Evolutionary conservation across 805 yeast genomes (phyloP), one percentile per base, ranked within the genome.

Genomic region (Cyberlindnera xylosilytica): DNA sequence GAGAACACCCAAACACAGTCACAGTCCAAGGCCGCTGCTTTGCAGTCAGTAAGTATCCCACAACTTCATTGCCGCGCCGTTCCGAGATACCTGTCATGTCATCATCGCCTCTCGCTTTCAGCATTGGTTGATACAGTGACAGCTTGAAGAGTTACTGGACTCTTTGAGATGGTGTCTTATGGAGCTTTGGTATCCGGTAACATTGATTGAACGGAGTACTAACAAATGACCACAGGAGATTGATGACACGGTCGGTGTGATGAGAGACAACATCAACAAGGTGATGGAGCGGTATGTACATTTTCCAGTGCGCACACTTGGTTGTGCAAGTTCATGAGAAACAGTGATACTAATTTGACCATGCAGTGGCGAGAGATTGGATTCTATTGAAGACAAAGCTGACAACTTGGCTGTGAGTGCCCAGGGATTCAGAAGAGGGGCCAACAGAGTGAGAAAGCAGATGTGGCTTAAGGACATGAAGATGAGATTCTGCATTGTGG

Each of bases 391-490:
- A 60, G 93, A 87, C 62, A 87, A 89, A 62, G 93, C 98, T 9
- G 96, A 89, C 58, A 88, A 86, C 63, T 76, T 91, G 56, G 96
- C 96, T 34, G 87, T 83, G 36, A 79, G 87, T 36, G 98, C 99
- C 9, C 91, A 87, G 55, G 93, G 96, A 28, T 91, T 93, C 72
- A 87, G 95, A 63, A 79, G 96, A 63, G 95, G 97, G 31, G 98
- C 99, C 46, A 91, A 91, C 69, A 82, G 95, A 57, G 97, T 91
- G 36, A 86, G 99, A 69, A 91, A 90, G 66, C 95, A 90, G 62
- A 91, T 91, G 97, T 91, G 98, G 98, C 87, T 95, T 86, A 91
- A 93, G 67, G 96, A 91, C 64, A 76, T 93, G 79, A 93, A 93
- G 72, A 85, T 93, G 91, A 83, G 95, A 66, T 70, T 90, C 73